A percentile compares a stretch with the other conserved stretches of the same genome.
Evolutionary conservation across 192 early-diverging fungal genomes (phyloP).

Genomic region (Linnemannia zychae): DNA sequence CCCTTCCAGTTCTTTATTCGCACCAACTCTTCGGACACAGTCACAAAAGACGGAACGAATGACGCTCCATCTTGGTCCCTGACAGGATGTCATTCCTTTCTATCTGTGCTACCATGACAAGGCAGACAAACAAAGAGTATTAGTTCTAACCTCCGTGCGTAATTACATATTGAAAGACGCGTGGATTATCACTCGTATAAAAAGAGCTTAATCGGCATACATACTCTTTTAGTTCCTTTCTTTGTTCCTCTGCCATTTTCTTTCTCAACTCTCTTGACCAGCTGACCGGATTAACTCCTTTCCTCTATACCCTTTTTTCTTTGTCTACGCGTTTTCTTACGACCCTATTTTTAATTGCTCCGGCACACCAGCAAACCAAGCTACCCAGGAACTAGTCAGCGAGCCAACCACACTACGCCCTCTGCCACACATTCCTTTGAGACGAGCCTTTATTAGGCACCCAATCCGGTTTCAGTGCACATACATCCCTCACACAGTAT

Average conservation of each 20-base stretch:
- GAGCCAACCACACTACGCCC: not conserved
- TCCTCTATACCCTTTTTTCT: not conserved
- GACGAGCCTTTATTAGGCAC: not conserved
- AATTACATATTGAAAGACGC: not conserved
- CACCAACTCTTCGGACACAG: not conserved
- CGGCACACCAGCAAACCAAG: not conserved
- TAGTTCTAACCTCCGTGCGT: not conserved
- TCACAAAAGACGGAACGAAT: not conserved
- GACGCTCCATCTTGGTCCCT: not conserved
- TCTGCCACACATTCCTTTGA: not conserved
- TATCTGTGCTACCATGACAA: not conserved
- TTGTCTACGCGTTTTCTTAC: not conserved
- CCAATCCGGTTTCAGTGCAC: not conserved
- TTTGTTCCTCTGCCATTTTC: not conserved
- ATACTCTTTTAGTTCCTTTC: not conserved
- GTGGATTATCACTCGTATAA: not conserved
- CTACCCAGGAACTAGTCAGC: not conserved
- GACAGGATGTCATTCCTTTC: not conserved
- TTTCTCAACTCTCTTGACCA: not conserved
- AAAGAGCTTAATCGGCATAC: not conserved
- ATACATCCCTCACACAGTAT: not conserved
- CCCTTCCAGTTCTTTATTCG: not conserved
- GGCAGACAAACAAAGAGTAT: not conserved
- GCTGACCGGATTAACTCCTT: not conserved
- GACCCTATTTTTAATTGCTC: constrained; percentile 5